phyloP scores from a whole-genome alignment of 2,329 filamentous ascomycete genomes.

The Shiraia bambusicola region DNA sequence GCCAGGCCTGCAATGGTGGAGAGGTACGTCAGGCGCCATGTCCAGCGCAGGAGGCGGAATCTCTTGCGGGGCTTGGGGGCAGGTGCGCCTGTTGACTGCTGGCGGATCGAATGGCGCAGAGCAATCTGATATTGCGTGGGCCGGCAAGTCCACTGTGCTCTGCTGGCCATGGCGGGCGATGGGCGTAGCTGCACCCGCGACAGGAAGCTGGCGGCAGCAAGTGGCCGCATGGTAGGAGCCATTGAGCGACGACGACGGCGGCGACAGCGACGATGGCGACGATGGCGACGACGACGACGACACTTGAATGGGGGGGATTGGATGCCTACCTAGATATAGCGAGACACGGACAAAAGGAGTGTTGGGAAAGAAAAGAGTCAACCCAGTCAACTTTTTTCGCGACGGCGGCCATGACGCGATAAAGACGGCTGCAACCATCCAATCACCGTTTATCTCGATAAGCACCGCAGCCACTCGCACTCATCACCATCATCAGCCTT shows the following conservation, averaged over 20 bases:
- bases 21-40: conserved; percentile 81
- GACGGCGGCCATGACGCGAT: conserved; percentile 23
- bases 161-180: conserved; percentile 31
- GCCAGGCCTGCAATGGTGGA: conserved; percentile 68
- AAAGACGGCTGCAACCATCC: conserved; percentile 1
- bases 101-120: conserved; percentile 40
- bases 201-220: conserved; percentile 33
- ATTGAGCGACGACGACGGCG: conserved; percentile 25
- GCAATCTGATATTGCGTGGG: conserved; percentile 38
- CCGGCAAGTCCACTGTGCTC: conserved; percentile 38
- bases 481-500: not conserved
- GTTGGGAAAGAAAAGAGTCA: conserved; percentile 10
- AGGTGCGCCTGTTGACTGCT: conserved; percentile 35
- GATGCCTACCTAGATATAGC: too few species aligned
- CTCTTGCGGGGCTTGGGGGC: conserved; percentile 47
- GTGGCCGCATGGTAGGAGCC: conserved; percentile 41
- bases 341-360: conserved; percentile 11
- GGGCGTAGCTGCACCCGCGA: conserved; percentile 38
- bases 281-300: too few species aligned
- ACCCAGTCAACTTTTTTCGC: conserved; percentile 32
- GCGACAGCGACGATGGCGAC: conserved; percentile 12
- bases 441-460: not conserved
- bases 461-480: too few species aligned
- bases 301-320: too few species aligned
- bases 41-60: conserved; percentile 73